Percentiles rank a stretch among this genome's conserved stretches.
phyloP scores from a whole-genome alignment of 169 alveolate species.

The Plasmodium gonderi region DNA sequence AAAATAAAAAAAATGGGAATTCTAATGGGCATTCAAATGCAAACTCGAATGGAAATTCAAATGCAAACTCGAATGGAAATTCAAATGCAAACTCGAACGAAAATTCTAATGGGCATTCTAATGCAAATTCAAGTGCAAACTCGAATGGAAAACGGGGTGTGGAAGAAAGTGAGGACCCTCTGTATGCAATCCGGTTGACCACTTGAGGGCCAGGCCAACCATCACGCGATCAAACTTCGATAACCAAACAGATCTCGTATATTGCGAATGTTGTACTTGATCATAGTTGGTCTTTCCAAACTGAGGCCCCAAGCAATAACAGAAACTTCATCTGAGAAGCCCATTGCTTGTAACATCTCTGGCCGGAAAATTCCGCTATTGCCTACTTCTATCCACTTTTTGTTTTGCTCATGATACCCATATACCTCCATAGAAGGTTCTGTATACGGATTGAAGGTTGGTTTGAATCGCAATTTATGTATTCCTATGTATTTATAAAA shows the following conservation, averaged over 20 bases:
- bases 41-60: too few species aligned
- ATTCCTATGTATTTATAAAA: conserved; percentile 96
- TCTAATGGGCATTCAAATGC: too few species aligned
- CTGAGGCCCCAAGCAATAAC: conserved; percentile 99
- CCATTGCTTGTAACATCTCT: conserved; percentile 99
- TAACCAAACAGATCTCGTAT: conserved; percentile 98
- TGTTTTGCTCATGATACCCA: conserved; percentile 97
- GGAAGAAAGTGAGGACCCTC: too few species aligned
- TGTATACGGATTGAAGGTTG: conserved; percentile 99
- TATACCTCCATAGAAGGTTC: conserved; percentile 99
- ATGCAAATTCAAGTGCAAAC: too few species aligned
- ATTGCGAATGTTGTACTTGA: conserved; percentile 94
- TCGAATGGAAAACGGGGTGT: too few species aligned
- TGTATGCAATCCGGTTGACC: neutral
- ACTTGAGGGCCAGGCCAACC: neutral
- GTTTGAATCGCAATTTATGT: conserved; percentile 93
- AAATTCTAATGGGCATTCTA: too few species aligned
- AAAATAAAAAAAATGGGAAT: too few species aligned
- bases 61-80: too few species aligned
- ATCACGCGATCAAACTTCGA: conserved; percentile 1
- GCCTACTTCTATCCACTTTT: conserved; percentile 98
- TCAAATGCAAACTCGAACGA: too few species aligned
- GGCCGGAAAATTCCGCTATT: conserved; percentile 99
- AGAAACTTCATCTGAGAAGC: conserved; percentile 96
- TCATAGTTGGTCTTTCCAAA: conserved; percentile 99